Percentiles rank a stretch among this genome's conserved stretches.
Conservation (phyloP, 2,329 filamentous ascomycete species). For the Penicillium sumatraense region DNA sequence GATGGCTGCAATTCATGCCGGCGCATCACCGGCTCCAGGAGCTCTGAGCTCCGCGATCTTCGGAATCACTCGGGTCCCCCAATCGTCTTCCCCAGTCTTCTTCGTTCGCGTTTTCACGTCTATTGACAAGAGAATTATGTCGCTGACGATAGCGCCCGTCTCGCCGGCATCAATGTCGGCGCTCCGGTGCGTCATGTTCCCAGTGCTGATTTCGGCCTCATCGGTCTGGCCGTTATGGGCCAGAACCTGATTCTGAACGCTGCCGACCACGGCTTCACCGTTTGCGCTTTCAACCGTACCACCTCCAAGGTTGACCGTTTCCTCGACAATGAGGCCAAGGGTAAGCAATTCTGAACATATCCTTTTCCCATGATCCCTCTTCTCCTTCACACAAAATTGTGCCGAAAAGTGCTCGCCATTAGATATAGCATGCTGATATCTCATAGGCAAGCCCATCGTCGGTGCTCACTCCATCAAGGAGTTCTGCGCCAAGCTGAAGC, state of each 20-base stretch:
- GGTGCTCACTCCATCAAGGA: slow-evolving; percentile 93
- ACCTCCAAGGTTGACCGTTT: slow-evolving; percentile 97
- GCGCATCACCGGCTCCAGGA: slow-evolving; percentile 8
- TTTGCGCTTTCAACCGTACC: slow-evolving; percentile 98
- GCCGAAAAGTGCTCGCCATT: neutral
- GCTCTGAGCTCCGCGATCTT: slow-evolving; percentile 3
- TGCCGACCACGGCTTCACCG: slow-evolving; percentile 91
- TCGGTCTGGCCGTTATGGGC: slow-evolving; percentile 88
- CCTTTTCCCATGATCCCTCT: too few relatives aligned
- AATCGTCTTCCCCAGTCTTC: neutral
- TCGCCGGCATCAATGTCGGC: slow-evolving; percentile 74
- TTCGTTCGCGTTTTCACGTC: slow-evolving; percentile 19
- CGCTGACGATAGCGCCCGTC: slow-evolving; percentile 68
- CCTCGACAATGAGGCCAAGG: slow-evolving; percentile 88
- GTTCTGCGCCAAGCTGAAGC: slow-evolving; percentile 96
- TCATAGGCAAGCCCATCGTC: slow-evolving; percentile 82
- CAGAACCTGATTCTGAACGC: slow-evolving; percentile 91
- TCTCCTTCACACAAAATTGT: neutral
- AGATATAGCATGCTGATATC: slow-evolving; percentile 32
- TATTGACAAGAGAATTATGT: slow-evolving; percentile 42
- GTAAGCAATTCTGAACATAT: slow-evolving; percentile 42
- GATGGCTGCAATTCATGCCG: neutral
- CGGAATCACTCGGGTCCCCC: slow-evolving; percentile 15
- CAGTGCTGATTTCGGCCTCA: slow-evolving; percentile 88
- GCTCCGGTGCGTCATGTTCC: slow-evolving; percentile 58